Conservation (phyloP, 2,329 filamentous ascomycete species). For the Decorospora gaudefroyi region DNA sequence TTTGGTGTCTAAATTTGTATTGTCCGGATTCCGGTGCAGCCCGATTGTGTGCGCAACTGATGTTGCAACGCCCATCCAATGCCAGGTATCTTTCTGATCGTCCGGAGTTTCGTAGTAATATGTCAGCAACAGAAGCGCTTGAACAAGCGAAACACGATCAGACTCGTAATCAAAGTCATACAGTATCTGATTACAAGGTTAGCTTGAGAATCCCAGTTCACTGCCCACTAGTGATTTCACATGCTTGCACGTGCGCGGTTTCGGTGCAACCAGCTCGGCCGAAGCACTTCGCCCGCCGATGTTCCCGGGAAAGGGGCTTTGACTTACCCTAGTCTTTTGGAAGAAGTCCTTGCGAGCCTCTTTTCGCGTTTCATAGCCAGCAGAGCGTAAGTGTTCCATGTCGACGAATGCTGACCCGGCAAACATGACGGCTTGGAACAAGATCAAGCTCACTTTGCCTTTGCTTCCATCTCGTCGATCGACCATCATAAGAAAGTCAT, state of each 20-base stretch:
- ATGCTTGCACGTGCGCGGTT: constrained; percentile 17
- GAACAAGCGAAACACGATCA: constrained; percentile 85
- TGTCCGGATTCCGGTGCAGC: constrained; percentile 81
- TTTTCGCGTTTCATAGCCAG: constrained; percentile 78
- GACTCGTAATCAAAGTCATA: constrained; percentile 96
- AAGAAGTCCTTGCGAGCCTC: constrained; percentile 87
- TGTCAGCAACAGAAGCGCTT: constrained; percentile 87
- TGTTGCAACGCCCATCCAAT: constrained; percentile 97
- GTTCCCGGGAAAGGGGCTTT: constrained; percentile 9
- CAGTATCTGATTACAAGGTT: constrained; percentile 62
- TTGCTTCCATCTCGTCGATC: constrained; percentile 69
- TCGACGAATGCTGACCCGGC: constrained; percentile 87
- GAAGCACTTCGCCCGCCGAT: constrained; percentile 8
- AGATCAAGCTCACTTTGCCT: constrained; percentile 76
- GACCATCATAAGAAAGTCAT: constrained; percentile 64
- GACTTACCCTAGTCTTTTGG: constrained; percentile 77
- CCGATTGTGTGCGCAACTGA: constrained; percentile 93
- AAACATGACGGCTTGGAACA: constrained; percentile 96
- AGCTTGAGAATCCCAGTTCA: constrained; percentile 13
- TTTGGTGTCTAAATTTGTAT: constrained; percentile 72
- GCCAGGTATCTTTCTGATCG: constrained; percentile 97
- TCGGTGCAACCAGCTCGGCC: constrained; percentile 20
- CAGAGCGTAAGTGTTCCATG: constrained; percentile 72
- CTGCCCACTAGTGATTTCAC: constrained; percentile 4
- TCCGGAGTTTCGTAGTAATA: constrained; percentile 98